Evolutionary conservation across 2,329 filamentous ascomycete genomes (phyloP).

Genomic region (Drechslera avenae): DNA sequence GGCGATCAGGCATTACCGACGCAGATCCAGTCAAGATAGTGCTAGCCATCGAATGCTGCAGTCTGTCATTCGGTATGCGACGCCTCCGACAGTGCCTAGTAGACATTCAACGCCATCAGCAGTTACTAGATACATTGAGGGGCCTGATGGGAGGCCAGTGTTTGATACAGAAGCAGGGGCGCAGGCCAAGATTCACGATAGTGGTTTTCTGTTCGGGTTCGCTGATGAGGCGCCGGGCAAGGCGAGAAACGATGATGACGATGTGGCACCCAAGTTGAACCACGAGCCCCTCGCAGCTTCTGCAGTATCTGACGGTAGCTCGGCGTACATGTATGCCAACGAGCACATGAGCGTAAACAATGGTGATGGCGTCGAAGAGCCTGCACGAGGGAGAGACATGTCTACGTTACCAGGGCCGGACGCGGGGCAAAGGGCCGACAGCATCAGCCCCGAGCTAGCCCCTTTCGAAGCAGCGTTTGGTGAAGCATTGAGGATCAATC

Average conservation of each 20-base stretch:
- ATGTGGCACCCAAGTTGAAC: constrained; percentile 30
- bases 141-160: constrained; percentile 6
- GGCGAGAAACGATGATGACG: constrained; percentile 15
- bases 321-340: constrained; percentile 9
- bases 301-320: constrained; percentile 8
- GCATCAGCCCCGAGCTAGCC: constrained; percentile 34
- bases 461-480: constrained; percentile 9
- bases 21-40: constrained; percentile 22
- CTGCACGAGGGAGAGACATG: constrained; percentile 3
- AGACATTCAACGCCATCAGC: constrained; percentile 4
- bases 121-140: constrained; percentile 2
- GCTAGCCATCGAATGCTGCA: constrained; percentile 34
- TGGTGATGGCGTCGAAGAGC: constrained; percentile 18
- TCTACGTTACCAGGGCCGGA: constrained; percentile 9
- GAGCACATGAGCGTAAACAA: constrained; percentile 15
- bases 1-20: constrained; percentile 14
- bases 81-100: constrained; percentile 18
- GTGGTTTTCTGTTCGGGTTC: neutral
- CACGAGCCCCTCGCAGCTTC: constrained; percentile 22
- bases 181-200: neutral
- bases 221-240: neutral
- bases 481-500: constrained; percentile 6
- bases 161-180: constrained; percentile 4
- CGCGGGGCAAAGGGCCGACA: constrained; percentile 9
- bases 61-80: constrained; percentile 35